phyloP scores from a whole-genome alignment of 1,284 basidiomycete genomes.

The Trametes sp. region DNA sequence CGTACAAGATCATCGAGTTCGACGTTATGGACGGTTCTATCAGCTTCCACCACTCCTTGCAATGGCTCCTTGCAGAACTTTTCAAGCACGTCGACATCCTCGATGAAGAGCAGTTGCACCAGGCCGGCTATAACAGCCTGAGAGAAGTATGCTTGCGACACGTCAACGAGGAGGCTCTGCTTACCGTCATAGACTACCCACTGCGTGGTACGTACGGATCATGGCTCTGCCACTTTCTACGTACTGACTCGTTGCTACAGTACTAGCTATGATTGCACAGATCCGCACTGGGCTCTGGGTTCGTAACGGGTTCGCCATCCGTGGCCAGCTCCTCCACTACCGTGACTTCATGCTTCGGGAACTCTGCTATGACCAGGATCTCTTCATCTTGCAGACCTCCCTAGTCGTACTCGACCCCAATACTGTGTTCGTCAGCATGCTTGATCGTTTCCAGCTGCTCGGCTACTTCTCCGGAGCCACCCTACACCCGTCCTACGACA shows the following conservation, averaged over 20 bases:
- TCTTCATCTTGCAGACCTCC: slow-evolving; percentile 90
- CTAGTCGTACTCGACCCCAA: slow-evolving; percentile 85
- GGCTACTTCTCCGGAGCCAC: slow-evolving; percentile 80
- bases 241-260: slow-evolving; percentile 48
- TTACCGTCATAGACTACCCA: slow-evolving; percentile 86
- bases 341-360: slow-evolving; percentile 96
- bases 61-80: slow-evolving; percentile 92
- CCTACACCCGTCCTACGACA: slow-evolving; percentile 70
- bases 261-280: slow-evolving; percentile 90
- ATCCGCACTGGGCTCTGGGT: slow-evolving; percentile 97
- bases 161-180: slow-evolving; percentile 67
- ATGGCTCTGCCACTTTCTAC: neutral
- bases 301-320: slow-evolving; percentile 95
- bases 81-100: slow-evolving; percentile 82
- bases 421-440: slow-evolving; percentile 83
- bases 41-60: slow-evolving; percentile 95
- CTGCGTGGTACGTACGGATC: slow-evolving; percentile 69
- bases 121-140: slow-evolving; percentile 61
- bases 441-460: slow-evolving; percentile 89
- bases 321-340: slow-evolving; percentile 96
- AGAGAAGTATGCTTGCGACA: slow-evolving; percentile 66
- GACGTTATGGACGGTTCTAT: slow-evolving; percentile 85
- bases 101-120: slow-evolving; percentile 58
- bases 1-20: slow-evolving; percentile 74
- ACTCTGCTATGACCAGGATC: slow-evolving; percentile 96